Base-by-base conservation (phyloP, 2,329 filamentous ascomycete species). In the Fonsecaea nubica region DNA sequence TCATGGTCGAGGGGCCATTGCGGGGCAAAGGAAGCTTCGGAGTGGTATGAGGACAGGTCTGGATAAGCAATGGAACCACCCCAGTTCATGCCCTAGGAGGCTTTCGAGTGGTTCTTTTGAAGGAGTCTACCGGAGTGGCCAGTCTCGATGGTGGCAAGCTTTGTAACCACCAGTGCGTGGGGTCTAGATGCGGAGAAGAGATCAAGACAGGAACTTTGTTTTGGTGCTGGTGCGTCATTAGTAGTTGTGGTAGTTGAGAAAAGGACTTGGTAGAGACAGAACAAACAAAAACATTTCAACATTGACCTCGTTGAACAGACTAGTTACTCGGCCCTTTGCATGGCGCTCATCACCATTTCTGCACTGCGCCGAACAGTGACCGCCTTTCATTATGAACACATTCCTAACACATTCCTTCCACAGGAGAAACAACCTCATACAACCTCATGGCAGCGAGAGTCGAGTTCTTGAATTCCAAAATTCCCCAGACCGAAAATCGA, bases 351-450 rank as follows among this genome's bases (percentile, higher is more conserved):
- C 7, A 36, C 52, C 35, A 25, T 40, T 52, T 33, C 58, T 36
- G 18, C 58, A 35, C 32, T 40, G 58, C 48, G 45, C 58, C 59
- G 2, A 48, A 36, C 33, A 21, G 38, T 30, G 30, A 54, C 30
- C 38, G 42, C 61, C 64, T 50, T 59, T 62, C 64, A 57, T 67
- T 67, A 64, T 67, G 61, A 67, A 64, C 65, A 67, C 21, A n/a
- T n/a, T n/a, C n/a, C n/a, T n/a, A n/a, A n/a, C n/a, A 25, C 25
- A 25, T 25, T 25, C 25, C 25, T 53, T 50, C 35, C 35, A 55
- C 52, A 65, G 21, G 2, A 50, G 57, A 52, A 36, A 25, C 25
- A 25, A 25, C 25, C 25, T 25, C 25, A 25, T 25, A 25, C 45
- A 54, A 62, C 36, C 40, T 54, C 63, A 25, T 13, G 21, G 33